A percentile compares a stretch with the other conserved stretches of the same genome.
Evolutionary conservation across 805 yeast genomes (phyloP).

Genomic region (Suhomyces sp.): DNA sequence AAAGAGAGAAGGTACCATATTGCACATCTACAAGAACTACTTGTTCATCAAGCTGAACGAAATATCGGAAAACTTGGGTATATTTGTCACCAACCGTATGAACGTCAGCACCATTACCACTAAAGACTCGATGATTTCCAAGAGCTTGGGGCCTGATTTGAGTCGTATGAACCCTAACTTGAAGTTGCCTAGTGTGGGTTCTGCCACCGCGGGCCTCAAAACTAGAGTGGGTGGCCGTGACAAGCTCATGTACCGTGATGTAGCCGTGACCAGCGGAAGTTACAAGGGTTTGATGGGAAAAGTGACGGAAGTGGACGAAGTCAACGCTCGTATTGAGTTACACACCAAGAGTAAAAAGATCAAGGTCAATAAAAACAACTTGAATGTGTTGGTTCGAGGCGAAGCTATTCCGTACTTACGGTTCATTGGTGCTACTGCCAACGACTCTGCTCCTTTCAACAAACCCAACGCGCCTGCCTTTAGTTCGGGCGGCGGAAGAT

Average conservation of each 20-base stretch:
- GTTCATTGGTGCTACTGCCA: conserved; percentile 53
- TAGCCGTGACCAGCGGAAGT: conserved; percentile 84
- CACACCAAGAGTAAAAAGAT: conserved; percentile 89
- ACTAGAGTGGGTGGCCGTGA: conserved; percentile 72
- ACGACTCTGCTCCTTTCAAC: conserved; percentile 10
- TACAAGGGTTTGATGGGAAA: conserved; percentile 94
- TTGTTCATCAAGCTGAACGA: conserved; percentile 81
- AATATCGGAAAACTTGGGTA: conserved; percentile 82
- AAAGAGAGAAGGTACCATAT: conserved; percentile 80
- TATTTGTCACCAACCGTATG: conserved; percentile 74
- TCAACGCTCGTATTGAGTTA: conserved; percentile 85
- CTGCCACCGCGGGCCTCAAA: conserved; percentile 45
- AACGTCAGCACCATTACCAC: conserved; percentile 83
- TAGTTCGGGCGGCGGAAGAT: conserved; percentile 41
- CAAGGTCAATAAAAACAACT: conserved; percentile 74
- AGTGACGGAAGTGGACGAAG: conserved; percentile 90
- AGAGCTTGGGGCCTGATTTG: conserved; percentile 60
- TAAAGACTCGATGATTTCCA: conserved; percentile 66
- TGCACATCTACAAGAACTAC: conserved; percentile 79
- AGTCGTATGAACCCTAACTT: conserved; percentile 83
- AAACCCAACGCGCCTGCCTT: conserved; percentile 30
- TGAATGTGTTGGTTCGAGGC: conserved; percentile 70
- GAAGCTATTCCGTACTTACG: conserved; percentile 75
- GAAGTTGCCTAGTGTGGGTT: conserved; percentile 50
- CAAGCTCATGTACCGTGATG: conserved; percentile 75